Conservation (phyloP, 2,329 filamentous ascomycete species). For the Rhynchosporium agropyri region DNA sequence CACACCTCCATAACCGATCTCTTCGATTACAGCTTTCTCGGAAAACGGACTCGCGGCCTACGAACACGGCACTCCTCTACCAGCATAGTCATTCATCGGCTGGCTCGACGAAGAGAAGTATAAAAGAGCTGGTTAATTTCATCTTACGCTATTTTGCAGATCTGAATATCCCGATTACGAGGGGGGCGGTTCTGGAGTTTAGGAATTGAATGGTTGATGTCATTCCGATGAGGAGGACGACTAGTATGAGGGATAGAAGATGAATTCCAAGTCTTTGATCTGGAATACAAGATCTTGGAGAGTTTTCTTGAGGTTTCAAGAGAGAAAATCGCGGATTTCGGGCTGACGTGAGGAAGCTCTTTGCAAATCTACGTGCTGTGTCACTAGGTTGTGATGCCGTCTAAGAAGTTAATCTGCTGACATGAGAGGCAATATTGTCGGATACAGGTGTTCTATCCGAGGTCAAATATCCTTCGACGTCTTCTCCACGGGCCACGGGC, state of each 20-base stretch:
- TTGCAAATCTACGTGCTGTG: slow-evolving; percentile 21
- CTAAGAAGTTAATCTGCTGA: neutral
- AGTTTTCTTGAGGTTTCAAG: slow-evolving; percentile 76
- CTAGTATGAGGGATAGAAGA: slow-evolving; percentile 74
- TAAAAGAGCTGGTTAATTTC: slow-evolving; percentile 74
- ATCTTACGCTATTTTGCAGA: slow-evolving; percentile 83
- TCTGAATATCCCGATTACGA: slow-evolving; percentile 80
- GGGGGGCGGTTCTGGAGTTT: slow-evolving; percentile 85
- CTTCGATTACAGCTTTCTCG: slow-evolving; percentile 95
- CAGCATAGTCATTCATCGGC: slow-evolving; percentile 83
- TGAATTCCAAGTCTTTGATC: slow-evolving; percentile 82
- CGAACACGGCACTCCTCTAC: slow-evolving; percentile 76
- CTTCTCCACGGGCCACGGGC: slow-evolving; percentile 86
- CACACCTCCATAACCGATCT: slow-evolving; percentile 72
- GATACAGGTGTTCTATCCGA: slow-evolving; percentile 80
- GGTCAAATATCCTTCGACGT: slow-evolving; percentile 98
- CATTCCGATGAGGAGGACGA: slow-evolving; percentile 83
- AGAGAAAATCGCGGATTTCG: slow-evolving; percentile 80
- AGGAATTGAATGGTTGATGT: slow-evolving; percentile 92
- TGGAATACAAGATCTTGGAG: slow-evolving; percentile 72
- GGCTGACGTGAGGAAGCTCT: slow-evolving; percentile 69
- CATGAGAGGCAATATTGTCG: slow-evolving; percentile 9
- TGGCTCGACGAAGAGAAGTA: slow-evolving; percentile 86
- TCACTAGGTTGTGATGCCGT: neutral
- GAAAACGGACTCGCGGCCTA: slow-evolving; percentile 95